A percentile compares a stretch with the other conserved stretches of the same genome.
Evolutionary conservation across 495 filamentous ascomycete genomes (phyloP).

Genomic region (Elaphomyces granulatus): DNA sequence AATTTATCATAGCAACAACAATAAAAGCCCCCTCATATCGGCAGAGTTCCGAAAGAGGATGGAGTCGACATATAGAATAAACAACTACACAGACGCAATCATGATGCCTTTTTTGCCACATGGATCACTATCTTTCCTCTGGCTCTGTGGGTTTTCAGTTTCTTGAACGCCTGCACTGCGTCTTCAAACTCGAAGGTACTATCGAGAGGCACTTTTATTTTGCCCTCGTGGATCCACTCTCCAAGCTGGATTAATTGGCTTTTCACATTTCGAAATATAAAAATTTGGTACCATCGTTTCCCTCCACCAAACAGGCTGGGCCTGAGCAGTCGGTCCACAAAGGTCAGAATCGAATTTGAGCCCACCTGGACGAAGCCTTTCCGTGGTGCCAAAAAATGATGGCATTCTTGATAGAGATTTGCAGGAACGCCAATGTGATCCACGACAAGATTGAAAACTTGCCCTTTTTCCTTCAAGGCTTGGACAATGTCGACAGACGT

Average conservation of each 20-base stretch:
- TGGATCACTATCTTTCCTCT: slow-evolving; percentile 59
- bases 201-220: slow-evolving; percentile 46
- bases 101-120: slow-evolving; percentile 20
- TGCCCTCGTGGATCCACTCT: slow-evolving; percentile 45
- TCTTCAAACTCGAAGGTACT: slow-evolving; percentile 46
- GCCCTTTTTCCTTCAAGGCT: slow-evolving; percentile 32
- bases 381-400: slow-evolving; percentile 38
- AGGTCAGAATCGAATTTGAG: slow-evolving; percentile 15
- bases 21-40: too few species aligned
- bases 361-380: slow-evolving; percentile 48
- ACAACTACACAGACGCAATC: too few species aligned
- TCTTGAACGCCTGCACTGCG: slow-evolving; percentile 46
- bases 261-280: slow-evolving; percentile 23
- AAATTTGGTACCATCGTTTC: slow-evolving; percentile 36
- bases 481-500: slow-evolving; percentile 36
- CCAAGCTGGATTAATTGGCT: slow-evolving; percentile 41
- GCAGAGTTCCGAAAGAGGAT: too few species aligned
- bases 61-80: too few species aligned
- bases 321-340: slow-evolving; percentile 19
- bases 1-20: too few species aligned
- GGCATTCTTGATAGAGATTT: slow-evolving; percentile 39
- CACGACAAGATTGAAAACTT: slow-evolving; percentile 40
- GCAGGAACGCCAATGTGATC: slow-evolving; percentile 44
- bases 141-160: slow-evolving; percentile 43
- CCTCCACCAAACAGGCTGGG: slow-evolving; percentile 53